Evolutionary conservation across 768 basidiomycete genomes (phyloP).

Genomic region (Lactifluus subvellereus): DNA sequence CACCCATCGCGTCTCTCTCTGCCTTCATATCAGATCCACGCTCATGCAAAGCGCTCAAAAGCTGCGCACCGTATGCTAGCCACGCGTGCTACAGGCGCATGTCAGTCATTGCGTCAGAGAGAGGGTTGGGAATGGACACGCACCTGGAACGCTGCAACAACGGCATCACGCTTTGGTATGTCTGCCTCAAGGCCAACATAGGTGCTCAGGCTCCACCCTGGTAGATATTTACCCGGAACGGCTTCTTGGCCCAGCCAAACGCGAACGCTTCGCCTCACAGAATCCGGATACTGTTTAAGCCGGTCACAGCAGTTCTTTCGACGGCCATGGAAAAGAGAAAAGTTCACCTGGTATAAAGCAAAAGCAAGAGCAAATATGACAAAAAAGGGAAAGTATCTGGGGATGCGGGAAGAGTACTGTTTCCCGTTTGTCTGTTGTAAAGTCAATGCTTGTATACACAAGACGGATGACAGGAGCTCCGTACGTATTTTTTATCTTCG

Average conservation of each 20-base stretch:
- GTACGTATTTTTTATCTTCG: conserved; percentile 1
- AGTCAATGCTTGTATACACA: not conserved
- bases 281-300: conserved; percentile 8
- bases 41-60: conserved; percentile 9
- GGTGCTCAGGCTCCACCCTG: conserved; percentile 22
- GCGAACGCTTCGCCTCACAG: not conserved
- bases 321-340: not conserved
- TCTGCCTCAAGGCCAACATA: conserved; percentile 47
- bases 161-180: conserved; percentile 54
- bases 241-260: conserved; percentile 13
- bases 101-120: conserved; percentile 11
- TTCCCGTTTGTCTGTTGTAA: not conserved
- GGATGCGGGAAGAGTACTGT: not conserved
- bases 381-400: not conserved
- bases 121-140: conserved; percentile 22
- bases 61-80: conserved; percentile 66
- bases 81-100: conserved; percentile 63
- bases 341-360: conserved; percentile 15
- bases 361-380: not conserved
- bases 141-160: conserved; percentile 78
- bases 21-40: conserved; percentile 24
- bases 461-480: not conserved
- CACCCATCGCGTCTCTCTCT: conserved; percentile 89
- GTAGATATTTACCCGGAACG: conserved; percentile 5
- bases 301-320: not conserved